Percentiles rank a stretch among this genome's conserved stretches.
Evolutionary conservation across 225 moss, liverwort and hornwort genomes (phyloP).

Genomic region (Pseudisothecium myosuroides): DNA sequence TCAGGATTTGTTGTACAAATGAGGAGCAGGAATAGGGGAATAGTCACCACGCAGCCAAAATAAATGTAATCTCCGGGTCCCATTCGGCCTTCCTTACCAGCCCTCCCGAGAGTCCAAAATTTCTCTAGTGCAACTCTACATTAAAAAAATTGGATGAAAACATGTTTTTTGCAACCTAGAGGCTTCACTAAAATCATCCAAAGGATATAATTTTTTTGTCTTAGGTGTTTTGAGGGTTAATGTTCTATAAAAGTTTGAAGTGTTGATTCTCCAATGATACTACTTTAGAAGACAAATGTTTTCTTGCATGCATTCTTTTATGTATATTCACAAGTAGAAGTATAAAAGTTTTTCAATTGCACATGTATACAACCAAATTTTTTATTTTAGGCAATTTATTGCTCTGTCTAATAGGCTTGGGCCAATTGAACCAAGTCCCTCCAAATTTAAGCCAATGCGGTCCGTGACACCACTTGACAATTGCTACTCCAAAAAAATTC

Average conservation of each 20-base stretch:
- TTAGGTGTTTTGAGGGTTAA: background rate
- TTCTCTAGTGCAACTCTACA: too few species aligned
- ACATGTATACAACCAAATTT: background rate
- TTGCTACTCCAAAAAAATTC: fast-evolving
- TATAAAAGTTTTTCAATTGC: too few species aligned
- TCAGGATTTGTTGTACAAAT: too few species aligned
- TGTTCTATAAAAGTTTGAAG: too few species aligned
- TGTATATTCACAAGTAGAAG: background rate
- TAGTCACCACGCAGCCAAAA: too few species aligned
- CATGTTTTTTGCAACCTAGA: background rate
- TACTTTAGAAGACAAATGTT: fast-evolving
- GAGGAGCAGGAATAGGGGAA: too few species aligned
- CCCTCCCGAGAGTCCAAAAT: too few species aligned
- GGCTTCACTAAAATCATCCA: background rate
- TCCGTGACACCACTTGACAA: background rate
- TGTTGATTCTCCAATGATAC: too few species aligned
- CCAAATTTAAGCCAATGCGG: background rate
- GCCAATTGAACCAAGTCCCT: fast-evolving
- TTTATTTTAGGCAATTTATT: background rate
- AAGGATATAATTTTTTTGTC: fast-evolving
- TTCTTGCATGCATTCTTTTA: background rate
- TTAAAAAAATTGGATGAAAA: background rate
- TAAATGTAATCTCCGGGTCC: too few species aligned
- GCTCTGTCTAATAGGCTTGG: fast-evolving
- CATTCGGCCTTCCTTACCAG: too few species aligned